A percentile compares a stretch with the other conserved stretches of the same genome.
These are phyloP conservation scores for Ceratocystis destructans DNA, from an alignment of 2,329 filamentous ascomycete genomes.

Conservation along the genomic window DNA sequence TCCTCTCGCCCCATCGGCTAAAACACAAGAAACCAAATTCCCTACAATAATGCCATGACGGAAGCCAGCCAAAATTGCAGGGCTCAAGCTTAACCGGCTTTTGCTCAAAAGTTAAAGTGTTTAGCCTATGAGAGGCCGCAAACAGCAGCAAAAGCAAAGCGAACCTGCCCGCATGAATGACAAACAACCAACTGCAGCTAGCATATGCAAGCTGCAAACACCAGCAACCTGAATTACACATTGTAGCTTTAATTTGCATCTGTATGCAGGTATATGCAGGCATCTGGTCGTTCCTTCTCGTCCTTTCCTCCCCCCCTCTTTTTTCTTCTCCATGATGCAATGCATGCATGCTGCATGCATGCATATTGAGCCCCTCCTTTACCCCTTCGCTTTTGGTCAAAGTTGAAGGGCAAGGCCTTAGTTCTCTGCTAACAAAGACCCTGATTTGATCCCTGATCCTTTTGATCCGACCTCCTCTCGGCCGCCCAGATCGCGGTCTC, in stretches of 20 bases:
- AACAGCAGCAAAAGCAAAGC: background rate
- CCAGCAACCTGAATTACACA: background rate
- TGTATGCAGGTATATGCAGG: background rate
- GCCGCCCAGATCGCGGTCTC: background rate
- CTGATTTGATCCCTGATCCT: slow-evolving; percentile 2
- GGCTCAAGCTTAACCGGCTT: background rate
- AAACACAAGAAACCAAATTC: background rate
- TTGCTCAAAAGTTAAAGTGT: background rate
- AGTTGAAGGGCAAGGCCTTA: background rate
- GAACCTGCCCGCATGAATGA: background rate
- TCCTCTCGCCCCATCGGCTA: background rate
- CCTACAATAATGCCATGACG: background rate
- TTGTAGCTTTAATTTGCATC: slow-evolving; percentile 6
- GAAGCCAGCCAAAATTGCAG: background rate
- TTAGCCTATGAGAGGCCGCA: background rate
- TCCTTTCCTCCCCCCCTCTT: background rate
- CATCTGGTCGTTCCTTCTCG: background rate
- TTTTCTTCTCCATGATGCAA: background rate
- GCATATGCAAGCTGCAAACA: background rate
- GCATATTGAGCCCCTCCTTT: background rate
- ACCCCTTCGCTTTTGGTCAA: background rate
- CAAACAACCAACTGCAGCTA: background rate
- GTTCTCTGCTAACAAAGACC: background rate
- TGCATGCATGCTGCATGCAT: background rate
- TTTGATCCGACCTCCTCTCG: background rate